Evolutionary conservation across 192 early-diverging fungal genomes (phyloP).

Genomic region (Backusella sp.): DNA sequence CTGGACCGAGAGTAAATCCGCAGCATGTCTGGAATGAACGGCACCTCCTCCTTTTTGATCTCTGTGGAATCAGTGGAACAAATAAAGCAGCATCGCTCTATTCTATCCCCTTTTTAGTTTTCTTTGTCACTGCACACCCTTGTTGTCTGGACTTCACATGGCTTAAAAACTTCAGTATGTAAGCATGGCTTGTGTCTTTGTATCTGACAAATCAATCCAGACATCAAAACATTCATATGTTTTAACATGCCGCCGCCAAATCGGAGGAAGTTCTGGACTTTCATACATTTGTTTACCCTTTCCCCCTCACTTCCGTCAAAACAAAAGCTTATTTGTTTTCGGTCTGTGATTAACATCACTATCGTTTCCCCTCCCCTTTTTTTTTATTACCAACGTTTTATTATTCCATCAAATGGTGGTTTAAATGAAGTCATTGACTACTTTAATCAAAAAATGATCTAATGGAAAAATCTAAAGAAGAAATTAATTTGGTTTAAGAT

Average conservation of each 20-base stretch:
- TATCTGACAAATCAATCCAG: slow-evolving; percentile 2
- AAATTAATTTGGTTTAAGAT: not conserved
- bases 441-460: not conserved
- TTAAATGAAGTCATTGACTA: not conserved
- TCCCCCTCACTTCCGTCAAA: not conserved
- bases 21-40: not conserved
- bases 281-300: not conserved
- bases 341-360: not conserved
- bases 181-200: not conserved
- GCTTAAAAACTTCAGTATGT: not conserved
- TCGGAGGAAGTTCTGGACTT: slow-evolving; percentile 7
- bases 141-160: slow-evolving; percentile 1
- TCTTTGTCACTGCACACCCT: not conserved
- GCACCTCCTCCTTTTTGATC: slow-evolving; percentile 4
- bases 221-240: not conserved
- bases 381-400: not conserved
- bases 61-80: not conserved
- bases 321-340: not conserved
- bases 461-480: not conserved
- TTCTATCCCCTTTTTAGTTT: not conserved
- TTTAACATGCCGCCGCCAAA: not conserved
- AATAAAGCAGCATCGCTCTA: not conserved
- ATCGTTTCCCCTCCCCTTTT: not conserved
- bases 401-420: not conserved
- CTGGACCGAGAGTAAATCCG: slow-evolving; percentile 20